Evolutionary conservation across 2,329 filamentous ascomycete species (phyloP).

Genomic region (Scorias spongiosa): DNA sequence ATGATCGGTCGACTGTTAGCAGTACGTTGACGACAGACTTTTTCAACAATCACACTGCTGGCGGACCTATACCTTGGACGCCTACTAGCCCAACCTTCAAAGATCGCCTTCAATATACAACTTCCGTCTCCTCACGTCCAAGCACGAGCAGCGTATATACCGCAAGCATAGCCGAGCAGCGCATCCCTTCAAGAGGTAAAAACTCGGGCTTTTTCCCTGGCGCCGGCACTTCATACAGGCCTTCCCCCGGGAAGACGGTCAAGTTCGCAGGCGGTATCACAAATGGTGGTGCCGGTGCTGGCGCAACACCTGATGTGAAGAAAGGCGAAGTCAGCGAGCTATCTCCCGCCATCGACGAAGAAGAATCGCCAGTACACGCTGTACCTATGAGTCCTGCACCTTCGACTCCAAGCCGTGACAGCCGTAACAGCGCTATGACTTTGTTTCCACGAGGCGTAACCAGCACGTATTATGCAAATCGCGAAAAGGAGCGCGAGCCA

Average conservation of each 20-base stretch:
- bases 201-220: conserved; percentile 32
- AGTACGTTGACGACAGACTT: conserved; percentile 18
- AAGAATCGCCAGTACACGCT: not conserved
- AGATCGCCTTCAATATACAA: conserved; percentile 3
- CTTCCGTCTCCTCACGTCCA: conserved; percentile 9
- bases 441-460: conserved; percentile 23
- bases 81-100: conserved; percentile 13
- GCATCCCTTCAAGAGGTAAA: conserved; percentile 21
- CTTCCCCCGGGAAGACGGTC: conserved; percentile 2
- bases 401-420: conserved; percentile 43
- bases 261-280: not conserved
- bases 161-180: conserved; percentile 25
- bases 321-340: not conserved
- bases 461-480: conserved; percentile 15
- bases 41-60: conserved; percentile 12
- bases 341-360: not conserved
- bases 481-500: conserved; percentile 8
- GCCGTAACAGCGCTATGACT: conserved; percentile 42
- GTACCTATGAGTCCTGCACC: conserved; percentile 20
- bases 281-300: conserved; percentile 9
- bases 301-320: conserved; percentile 10
- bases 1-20: conserved; percentile 14
- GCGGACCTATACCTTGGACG: conserved; percentile 16
- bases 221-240: conserved; percentile 14
- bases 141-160: conserved; percentile 31